Base-by-base conservation (phyloP, 2,329 filamentous ascomycete species). In the Fusarium pilosicola region DNA sequence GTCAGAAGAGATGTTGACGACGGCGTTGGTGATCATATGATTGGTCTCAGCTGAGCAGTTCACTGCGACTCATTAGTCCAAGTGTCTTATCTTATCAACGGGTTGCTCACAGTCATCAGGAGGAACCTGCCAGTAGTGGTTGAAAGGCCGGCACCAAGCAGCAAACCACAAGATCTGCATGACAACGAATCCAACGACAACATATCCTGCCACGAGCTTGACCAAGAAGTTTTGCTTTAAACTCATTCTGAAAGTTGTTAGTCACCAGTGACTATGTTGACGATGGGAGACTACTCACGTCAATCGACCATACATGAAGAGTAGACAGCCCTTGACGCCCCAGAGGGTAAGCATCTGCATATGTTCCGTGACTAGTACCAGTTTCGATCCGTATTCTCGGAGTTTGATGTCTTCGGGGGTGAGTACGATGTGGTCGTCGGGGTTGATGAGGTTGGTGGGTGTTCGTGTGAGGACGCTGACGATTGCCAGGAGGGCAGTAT, bases 361-460 rank as follows among this genome's bases (percentile, higher is more conserved):
- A 74, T 91, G 84, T 68, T 91, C 90, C 0, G 88, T 88, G 15
- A 90, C 86, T 20, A 91, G 84, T 2, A 91, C 88, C 79, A 89
- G 85, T 81, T 91, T 91, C 55, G 88, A 89, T 24, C 89, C 90
- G 48, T 79, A 81, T 5, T 82, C 79, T 51, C 88, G 82, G n/a
- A 83, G 76, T 8, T 76, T 77, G 49, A 85, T 83, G 30, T 81
- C 83, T 5, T 82, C 74, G 1, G 85, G 83, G 0, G 88, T 89
- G 56, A 91, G 80, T 1, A 77, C 77, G 3, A 81, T 74, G 1
- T 82, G 79, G 17, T 89, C 84, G 18, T 84, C 80, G 0, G 85
- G 83, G 13, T 86, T 82, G 80, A 91, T 87, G 44, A 91, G 83
- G 72, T 91, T 91, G 28, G 87, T 90, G 5, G 86, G 87, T 7